phyloP scores from a whole-genome alignment of 805 yeast genomes.

The Zygosaccharomyces siamensis region DNA sequence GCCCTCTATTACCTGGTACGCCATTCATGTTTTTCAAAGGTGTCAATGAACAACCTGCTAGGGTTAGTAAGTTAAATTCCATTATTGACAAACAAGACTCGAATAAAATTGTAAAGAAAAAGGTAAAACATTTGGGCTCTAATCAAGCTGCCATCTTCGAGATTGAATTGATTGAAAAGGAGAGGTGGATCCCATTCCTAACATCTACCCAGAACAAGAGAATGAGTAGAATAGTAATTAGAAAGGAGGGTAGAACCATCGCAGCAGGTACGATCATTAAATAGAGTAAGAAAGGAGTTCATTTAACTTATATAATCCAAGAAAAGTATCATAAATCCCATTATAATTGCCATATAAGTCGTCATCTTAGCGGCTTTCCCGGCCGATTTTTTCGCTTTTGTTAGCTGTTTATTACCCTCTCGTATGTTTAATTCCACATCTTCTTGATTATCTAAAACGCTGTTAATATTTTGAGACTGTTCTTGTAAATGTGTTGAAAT shows the following conservation, averaged over 20 bases:
- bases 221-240: conserved; percentile 90
- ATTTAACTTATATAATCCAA: conserved; percentile 45
- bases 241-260: conserved; percentile 97
- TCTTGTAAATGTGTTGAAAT: conserved; percentile 64
- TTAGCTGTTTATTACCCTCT: conserved; percentile 66
- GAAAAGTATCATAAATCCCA: conserved; percentile 53
- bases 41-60: conserved; percentile 65
- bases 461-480: conserved; percentile 66
- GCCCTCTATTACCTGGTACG: conserved; percentile 77
- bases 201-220: conserved; percentile 83
- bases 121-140: conserved; percentile 89
- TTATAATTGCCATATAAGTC: conserved; percentile 47
- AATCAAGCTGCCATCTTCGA: conserved; percentile 95
- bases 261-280: conserved; percentile 95
- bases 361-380: conserved; percentile 56
- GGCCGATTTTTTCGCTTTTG: conserved; percentile 62
- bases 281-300: conserved; percentile 13
- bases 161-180: conserved; percentile 93
- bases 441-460: conserved; percentile 61
- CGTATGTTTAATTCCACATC: conserved; percentile 59
- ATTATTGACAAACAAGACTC: conserved; percentile 70
- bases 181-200: conserved; percentile 85
- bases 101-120: conserved; percentile 87
- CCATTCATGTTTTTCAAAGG: conserved; percentile 75
- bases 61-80: conserved; percentile 45